phyloP scores from a whole-genome alignment of 176 grass and related monocot genomes.

The Oropetium thomaeum region DNA sequence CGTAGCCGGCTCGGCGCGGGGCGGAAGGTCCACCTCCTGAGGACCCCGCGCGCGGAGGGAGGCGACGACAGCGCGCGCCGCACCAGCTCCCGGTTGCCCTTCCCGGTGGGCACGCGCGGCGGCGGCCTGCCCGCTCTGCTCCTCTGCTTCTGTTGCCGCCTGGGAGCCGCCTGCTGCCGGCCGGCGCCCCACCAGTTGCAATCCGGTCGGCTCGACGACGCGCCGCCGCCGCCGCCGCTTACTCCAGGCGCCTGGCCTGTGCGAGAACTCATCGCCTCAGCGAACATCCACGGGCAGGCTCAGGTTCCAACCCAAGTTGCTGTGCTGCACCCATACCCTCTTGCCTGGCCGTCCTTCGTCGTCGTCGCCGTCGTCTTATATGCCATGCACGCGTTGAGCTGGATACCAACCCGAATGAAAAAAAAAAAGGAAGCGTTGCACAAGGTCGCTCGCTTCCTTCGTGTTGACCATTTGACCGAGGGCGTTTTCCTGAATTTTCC shows the following conservation, averaged over 20 bases:
- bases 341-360: too few relatives aligned
- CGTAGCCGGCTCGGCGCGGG: conserved; percentile 60
- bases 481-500: neutral
- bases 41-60: conserved; percentile 26
- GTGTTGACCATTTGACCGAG: neutral
- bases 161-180: neutral
- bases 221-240: neutral
- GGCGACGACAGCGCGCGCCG: conserved; percentile 58
- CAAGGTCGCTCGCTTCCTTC: conserved; percentile 7
- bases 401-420: neutral
- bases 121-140: conserved; percentile 11
- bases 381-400: neutral
- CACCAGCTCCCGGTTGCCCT: conserved; percentile 64
- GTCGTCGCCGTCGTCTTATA: neutral
- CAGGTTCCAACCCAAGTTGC: too few relatives aligned
- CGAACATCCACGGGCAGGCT: neutral
- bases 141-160: neutral
- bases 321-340: neutral
- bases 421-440: conserved; percentile 7
- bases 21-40: conserved; percentile 67
- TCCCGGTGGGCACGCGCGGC: conserved; percentile 36
- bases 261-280: neutral
- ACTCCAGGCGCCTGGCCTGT: neutral
- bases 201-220: neutral
- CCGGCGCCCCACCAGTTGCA: conserved; percentile 27